Percentiles rank a stretch among this genome's conserved stretches.
Conservation (phyloP, 1,284 basidiomycete genomes). For the Megacollybia platyphylla region DNA sequence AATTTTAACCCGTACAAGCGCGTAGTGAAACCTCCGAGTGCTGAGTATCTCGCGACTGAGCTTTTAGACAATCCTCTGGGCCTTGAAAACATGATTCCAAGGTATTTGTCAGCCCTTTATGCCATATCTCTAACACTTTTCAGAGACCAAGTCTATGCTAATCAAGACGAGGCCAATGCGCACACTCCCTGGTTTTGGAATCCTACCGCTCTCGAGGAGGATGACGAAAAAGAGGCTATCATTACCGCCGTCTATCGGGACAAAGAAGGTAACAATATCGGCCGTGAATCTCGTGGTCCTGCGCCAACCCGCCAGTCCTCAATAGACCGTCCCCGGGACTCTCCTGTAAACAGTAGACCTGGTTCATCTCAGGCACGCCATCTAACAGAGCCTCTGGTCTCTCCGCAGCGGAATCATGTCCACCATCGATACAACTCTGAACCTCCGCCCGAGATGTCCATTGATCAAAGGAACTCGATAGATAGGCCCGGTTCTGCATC, state of each 20-base stretch:
- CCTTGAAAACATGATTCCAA: slow-evolving; percentile 50
- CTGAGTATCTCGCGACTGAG: slow-evolving; percentile 44
- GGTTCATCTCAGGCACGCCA: not conserved
- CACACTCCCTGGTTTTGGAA: slow-evolving; percentile 34
- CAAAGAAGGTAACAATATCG: slow-evolving; percentile 10
- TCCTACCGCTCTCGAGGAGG: slow-evolving; percentile 18
- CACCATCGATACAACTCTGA: not conserved
- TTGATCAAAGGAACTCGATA: not conserved
- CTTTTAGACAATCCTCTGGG: slow-evolving; percentile 51
- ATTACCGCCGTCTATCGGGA: slow-evolving; percentile 18
- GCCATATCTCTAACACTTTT: slow-evolving; percentile 1
- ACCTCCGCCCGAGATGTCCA: not conserved
- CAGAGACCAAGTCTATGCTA: slow-evolving; percentile 23
- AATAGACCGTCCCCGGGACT: not conserved
- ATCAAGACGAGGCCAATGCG: slow-evolving; percentile 15
- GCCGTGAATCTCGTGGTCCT: slow-evolving; percentile 9
- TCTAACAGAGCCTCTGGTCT: not conserved
- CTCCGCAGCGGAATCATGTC: not conserved
- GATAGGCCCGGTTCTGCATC: not conserved
- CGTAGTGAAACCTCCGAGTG: slow-evolving; percentile 38
- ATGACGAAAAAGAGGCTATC: slow-evolving; percentile 13
- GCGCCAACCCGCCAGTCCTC: slow-evolving; percentile 6
- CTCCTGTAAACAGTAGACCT: slow-evolving; percentile 1
- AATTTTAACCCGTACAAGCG: slow-evolving; percentile 51
- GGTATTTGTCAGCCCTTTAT: slow-evolving; percentile 25